Conservation (phyloP, 306 rosid genomes). For the Purshia tridentata region DNA sequence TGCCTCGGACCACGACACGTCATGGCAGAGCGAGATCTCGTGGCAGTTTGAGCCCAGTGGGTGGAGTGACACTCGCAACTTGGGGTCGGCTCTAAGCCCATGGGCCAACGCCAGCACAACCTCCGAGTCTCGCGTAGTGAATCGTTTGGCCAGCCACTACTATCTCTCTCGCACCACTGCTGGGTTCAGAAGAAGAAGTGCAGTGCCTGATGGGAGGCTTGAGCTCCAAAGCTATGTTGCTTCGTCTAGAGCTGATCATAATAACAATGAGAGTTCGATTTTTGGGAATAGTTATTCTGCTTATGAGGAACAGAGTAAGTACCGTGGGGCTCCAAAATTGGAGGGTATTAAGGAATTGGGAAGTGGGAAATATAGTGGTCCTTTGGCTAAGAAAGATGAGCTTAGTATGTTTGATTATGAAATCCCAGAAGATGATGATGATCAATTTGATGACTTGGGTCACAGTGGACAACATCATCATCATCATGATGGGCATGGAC, state of each 20-base stretch:
- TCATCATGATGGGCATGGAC: conserved; percentile 4
- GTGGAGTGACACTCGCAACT: conserved; percentile 39
- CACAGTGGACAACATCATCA: not conserved
- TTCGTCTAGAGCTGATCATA: not conserved
- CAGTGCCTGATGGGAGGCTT: conserved; percentile 45
- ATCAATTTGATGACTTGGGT: not conserved
- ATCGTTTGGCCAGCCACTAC: conserved; percentile 57
- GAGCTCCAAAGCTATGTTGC: conserved; percentile 75
- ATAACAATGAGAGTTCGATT: conserved; percentile 31
- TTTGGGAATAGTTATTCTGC: not conserved
- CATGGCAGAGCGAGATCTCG: conserved; percentile 77
- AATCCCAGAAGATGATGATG: conserved; percentile 24
- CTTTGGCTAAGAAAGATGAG: conserved; percentile 63
- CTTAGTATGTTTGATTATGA: conserved; percentile 37
- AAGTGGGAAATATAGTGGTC: conserved; percentile 17
- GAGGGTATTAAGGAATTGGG: conserved; percentile 25
- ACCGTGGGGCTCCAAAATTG: conserved; percentile 28
- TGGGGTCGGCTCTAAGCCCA: conserved; percentile 61
- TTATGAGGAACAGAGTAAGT: conserved; percentile 29
- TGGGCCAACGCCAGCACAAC: conserved; percentile 46
- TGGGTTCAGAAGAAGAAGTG: conserved; percentile 17
- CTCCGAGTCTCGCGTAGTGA: conserved; percentile 33
- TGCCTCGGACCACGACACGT: conserved; percentile 60
- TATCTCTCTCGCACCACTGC: conserved; percentile 53
- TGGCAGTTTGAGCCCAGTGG: conserved; percentile 75